Evolutionary conservation across 2,329 filamentous ascomycete genomes (phyloP).

Genomic region (Rugonectria rugulosa): DNA sequence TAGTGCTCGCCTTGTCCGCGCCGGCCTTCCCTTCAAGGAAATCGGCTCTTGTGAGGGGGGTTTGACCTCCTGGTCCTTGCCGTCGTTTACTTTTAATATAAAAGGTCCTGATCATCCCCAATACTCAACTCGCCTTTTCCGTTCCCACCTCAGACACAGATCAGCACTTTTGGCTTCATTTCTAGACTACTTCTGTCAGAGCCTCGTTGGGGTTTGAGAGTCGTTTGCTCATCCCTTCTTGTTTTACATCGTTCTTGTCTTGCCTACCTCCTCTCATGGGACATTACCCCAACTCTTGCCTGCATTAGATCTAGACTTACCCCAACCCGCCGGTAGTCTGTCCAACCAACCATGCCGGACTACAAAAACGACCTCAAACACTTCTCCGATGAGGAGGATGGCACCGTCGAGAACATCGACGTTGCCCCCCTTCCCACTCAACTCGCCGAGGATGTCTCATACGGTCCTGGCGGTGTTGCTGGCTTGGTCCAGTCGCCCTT

Average conservation of each 20-base stretch:
- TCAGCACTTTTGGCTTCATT: background rate
- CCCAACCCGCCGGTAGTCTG: background rate
- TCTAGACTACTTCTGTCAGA: constrained; percentile 1
- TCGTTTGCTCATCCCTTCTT: background rate
- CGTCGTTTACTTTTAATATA: constrained; percentile 7
- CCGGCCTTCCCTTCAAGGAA: background rate
- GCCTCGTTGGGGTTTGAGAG: too few species aligned
- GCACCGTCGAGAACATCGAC: constrained; percentile 21
- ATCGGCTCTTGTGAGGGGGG: constrained; percentile 2
- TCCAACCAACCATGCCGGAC: constrained; percentile 7
- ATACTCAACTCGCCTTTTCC: background rate
- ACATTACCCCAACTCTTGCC: background rate
- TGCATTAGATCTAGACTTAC: background rate
- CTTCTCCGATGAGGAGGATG: constrained; percentile 23
- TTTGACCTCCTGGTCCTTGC: background rate
- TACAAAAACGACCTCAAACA: constrained; percentile 20
- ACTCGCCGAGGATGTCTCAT: constrained; percentile 13
- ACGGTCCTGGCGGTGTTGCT: constrained; percentile 4
- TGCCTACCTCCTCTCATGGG: constrained; percentile 1
- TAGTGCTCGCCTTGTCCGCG: background rate
- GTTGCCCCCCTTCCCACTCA: background rate
- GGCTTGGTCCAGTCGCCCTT: constrained; percentile 51
- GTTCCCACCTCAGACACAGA: constrained; percentile 4
- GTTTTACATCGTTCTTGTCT: background rate
- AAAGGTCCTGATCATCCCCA: constrained; percentile 8